These are phyloP conservation scores for Geosmithia flava DNA, from an alignment of 2,329 filamentous ascomycete species.

Conservation along the genomic window DNA sequence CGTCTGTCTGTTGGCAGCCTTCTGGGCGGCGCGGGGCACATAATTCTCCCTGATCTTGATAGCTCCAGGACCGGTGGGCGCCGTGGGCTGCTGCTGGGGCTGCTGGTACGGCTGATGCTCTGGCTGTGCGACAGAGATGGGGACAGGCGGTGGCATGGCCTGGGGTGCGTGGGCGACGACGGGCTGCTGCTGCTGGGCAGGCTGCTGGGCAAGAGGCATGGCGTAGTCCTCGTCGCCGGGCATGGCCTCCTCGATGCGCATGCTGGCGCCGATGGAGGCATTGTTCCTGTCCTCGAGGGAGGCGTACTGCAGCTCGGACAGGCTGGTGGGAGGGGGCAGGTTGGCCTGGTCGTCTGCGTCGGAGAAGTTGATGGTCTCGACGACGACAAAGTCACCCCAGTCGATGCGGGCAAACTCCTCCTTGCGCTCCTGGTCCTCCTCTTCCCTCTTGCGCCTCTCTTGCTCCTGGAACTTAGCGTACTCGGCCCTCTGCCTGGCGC, in stretches of 20 bases:
- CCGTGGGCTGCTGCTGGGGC: background rate
- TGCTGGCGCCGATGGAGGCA: constrained; percentile 68
- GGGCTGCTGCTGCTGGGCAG: constrained; percentile 15
- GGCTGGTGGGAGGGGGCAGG: constrained; percentile 76
- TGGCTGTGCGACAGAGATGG: background rate
- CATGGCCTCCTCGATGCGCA: constrained; percentile 91
- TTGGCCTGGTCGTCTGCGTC: constrained; percentile 78
- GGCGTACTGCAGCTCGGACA: constrained; percentile 85
- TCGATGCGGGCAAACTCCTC: constrained; percentile 74
- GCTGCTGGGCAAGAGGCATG: constrained; percentile 23
- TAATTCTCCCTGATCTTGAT: constrained; percentile 95
- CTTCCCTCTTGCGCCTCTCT: constrained; percentile 81
- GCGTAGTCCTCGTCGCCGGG: constrained; percentile 54
- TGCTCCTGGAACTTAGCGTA: constrained; percentile 76
- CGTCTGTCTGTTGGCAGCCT: constrained; percentile 52
- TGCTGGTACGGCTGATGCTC: background rate
- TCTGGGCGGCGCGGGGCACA: constrained; percentile 69
- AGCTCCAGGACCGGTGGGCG: constrained; percentile 38
- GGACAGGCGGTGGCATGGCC: constrained; percentile 3
- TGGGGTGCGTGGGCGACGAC: constrained; percentile 11
- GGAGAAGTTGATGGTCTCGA: constrained; percentile 87
- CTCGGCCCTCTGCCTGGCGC: constrained; percentile 76
- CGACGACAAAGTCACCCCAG: constrained; percentile 95
- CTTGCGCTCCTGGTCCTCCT: constrained; percentile 73
- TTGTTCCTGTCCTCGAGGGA: constrained; percentile 92